These are phyloP conservation scores for Chrysanthemum makinoi DNA, from an alignment of 129 eudicot species.

Conservation along the genomic window DNA sequence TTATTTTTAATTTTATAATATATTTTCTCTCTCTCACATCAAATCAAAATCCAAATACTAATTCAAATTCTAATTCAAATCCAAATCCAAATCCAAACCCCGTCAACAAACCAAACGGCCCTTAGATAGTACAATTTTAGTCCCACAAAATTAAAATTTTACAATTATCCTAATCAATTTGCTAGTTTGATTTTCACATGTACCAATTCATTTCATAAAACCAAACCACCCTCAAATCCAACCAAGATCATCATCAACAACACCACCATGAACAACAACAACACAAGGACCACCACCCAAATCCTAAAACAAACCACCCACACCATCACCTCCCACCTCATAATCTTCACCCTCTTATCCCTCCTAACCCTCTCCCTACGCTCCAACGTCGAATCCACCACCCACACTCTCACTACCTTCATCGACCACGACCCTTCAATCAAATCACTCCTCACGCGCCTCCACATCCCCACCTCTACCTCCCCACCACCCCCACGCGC, in stretches of 20 bases:
- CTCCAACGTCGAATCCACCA: conserved; percentile 68
- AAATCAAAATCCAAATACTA: too few relatives aligned
- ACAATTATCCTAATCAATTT: too few relatives aligned
- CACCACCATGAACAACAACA: conserved; percentile 51
- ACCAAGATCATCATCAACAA: background rate
- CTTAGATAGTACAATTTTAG: too few relatives aligned
- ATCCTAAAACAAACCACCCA: conserved; percentile 53
- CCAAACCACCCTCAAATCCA: too few relatives aligned
- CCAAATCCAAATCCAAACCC: too few relatives aligned
- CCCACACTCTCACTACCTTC: conserved; percentile 74
- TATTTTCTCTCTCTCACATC: too few relatives aligned
- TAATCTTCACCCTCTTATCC: conserved; percentile 50
- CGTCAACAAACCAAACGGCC: too few relatives aligned
- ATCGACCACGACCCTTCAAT: conserved; percentile 81
- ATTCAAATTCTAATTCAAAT: too few relatives aligned
- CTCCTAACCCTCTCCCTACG: conserved; percentile 70
- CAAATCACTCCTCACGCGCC: conserved; percentile 71
- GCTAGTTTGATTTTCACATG: too few relatives aligned
- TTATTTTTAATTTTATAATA: too few relatives aligned
- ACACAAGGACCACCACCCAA: conserved; percentile 51
- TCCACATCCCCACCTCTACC: conserved; percentile 44
- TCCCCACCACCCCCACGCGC: conserved; percentile 6
- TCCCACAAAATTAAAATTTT: too few relatives aligned
- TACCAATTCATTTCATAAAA: too few relatives aligned
- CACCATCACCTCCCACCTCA: conserved; percentile 49